phyloP scores from a whole-genome alignment of 1,284 basidiomycete species.

The Schizophyllum amplum region DNA sequence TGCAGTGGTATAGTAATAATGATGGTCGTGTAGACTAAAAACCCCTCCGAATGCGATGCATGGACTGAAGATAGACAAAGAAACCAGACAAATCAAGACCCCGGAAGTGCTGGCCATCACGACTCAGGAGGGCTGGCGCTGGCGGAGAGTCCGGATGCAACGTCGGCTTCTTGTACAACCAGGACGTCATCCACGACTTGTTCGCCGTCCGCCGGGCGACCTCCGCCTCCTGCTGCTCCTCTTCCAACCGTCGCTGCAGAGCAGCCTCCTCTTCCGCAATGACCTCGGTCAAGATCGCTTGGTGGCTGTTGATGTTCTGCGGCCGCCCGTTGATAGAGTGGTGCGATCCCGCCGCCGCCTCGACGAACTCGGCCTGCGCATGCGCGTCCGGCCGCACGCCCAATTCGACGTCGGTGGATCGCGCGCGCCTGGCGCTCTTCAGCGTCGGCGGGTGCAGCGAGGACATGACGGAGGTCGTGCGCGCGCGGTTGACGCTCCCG shows the following conservation, averaged over 20 bases:
- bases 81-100: conserved; percentile 10
- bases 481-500: conserved; percentile 14
- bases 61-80: conserved; percentile 1
- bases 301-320: conserved; percentile 38
- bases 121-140: background rate
- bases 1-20: too few relatives aligned
- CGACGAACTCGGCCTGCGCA: conserved; percentile 32
- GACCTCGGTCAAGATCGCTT: conserved; percentile 58
- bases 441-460: conserved; percentile 22
- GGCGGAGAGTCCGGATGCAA: conserved; percentile 7
- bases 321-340: conserved; percentile 20
- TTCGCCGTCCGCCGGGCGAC: conserved; percentile 27
- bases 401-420: conserved; percentile 27
- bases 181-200: conserved; percentile 52
- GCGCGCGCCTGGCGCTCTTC: conserved; percentile 15
- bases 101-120: too few relatives aligned
- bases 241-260: conserved; percentile 40
- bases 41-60: too few relatives aligned
- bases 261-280: conserved; percentile 58
- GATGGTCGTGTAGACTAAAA: too few relatives aligned
- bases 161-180: conserved; percentile 44
- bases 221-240: conserved; percentile 46
- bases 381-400: conserved; percentile 33
- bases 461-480: conserved; percentile 32
- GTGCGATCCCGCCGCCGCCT: conserved; percentile 28